Percentiles rank a stretch among this genome's conserved stretches.
Conservation (phyloP, 305 asterid species). For the Fraxinus nigra region DNA sequence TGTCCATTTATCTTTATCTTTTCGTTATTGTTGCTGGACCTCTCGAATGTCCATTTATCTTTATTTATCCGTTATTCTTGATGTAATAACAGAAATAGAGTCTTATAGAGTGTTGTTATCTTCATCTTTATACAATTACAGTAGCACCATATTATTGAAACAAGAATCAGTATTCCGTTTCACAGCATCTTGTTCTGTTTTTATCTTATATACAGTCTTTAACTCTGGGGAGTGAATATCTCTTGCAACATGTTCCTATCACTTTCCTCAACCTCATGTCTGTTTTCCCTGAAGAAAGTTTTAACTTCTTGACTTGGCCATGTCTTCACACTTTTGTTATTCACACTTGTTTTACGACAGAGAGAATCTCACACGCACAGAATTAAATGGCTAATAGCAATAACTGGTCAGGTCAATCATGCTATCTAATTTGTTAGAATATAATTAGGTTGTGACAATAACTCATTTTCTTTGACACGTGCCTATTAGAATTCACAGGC, state of each 20-base stretch:
- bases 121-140: background rate
- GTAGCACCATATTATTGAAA: background rate
- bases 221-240: background rate
- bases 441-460: background rate
- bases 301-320: background rate
- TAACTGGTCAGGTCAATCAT: background rate
- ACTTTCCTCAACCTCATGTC: background rate
- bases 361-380: background rate
- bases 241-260: background rate
- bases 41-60: too few relatives aligned
- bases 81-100: background rate
- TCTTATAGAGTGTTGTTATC: background rate
- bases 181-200: background rate
- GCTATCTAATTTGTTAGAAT: background rate
- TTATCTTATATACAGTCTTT: background rate
- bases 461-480: background rate
- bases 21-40: background rate
- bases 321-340: background rate
- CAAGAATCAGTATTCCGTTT: background rate
- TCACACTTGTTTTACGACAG: background rate
- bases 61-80: background rate
- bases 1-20: too few relatives aligned
- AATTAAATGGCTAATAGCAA: background rate
- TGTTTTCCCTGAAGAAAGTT: background rate
- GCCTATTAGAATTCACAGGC: background rate